Percentiles rank a stretch among this genome's conserved stretches.
phyloP scores from a whole-genome alignment of 2,329 filamentous ascomycete genomes.

The Venturia pyrina region DNA sequence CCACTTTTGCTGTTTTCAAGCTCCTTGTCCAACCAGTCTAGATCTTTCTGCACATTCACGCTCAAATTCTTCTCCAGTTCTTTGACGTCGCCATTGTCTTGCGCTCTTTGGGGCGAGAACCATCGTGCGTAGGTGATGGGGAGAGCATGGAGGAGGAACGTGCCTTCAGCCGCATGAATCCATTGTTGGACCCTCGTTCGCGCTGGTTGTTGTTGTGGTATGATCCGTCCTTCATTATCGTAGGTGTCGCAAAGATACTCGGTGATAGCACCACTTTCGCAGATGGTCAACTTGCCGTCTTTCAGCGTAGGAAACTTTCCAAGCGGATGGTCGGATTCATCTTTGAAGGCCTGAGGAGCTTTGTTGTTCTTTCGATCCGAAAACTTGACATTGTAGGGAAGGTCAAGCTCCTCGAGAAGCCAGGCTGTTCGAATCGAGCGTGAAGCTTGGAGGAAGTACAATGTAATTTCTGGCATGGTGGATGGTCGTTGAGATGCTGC shows the following conservation, averaged over 20 bases:
- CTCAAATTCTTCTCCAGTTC: constrained; percentile 26
- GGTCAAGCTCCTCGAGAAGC: constrained; percentile 35
- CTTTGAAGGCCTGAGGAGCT: constrained; percentile 34
- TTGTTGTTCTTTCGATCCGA: constrained; percentile 28
- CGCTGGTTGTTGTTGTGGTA: constrained; percentile 25
- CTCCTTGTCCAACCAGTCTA: constrained; percentile 36
- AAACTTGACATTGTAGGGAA: constrained; percentile 33
- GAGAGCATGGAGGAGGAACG: constrained; percentile 35
- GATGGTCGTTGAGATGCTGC: not conserved
- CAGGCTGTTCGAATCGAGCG: constrained; percentile 35
- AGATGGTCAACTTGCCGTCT: constrained; percentile 31
- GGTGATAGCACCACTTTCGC: constrained; percentile 38
- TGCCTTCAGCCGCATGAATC: constrained; percentile 38
- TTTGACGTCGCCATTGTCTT: constrained; percentile 20
- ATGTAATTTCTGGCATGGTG: constrained; percentile 24
- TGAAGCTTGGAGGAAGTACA: constrained; percentile 39
- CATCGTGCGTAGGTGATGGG: constrained; percentile 36
- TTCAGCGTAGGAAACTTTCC: constrained; percentile 36
- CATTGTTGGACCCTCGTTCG: constrained; percentile 32
- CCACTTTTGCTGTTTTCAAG: constrained; percentile 27
- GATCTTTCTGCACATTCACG: constrained; percentile 34
- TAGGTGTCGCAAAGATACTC: constrained; percentile 41
- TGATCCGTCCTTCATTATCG: constrained; percentile 28
- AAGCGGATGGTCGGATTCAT: constrained; percentile 29
- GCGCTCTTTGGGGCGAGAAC: constrained; percentile 25